Conservation (phyloP, 768 basidiomycete species). For the Lactarius evosmus region DNA sequence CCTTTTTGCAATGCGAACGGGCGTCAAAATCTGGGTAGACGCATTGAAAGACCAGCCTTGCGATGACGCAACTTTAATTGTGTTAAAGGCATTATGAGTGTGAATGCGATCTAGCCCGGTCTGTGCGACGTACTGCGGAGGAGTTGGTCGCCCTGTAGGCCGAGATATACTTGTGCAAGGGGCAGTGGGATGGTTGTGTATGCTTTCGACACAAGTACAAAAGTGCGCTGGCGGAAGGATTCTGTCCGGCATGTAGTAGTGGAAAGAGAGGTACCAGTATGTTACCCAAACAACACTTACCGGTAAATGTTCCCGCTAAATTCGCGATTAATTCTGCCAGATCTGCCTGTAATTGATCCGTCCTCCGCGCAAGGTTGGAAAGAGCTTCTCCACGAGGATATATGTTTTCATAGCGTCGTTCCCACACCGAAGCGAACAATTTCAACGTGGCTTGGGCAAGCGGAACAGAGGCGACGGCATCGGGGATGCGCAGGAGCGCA, state of each 20-base stretch:
- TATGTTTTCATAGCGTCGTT: constrained; percentile 54
- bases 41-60: constrained; percentile 53
- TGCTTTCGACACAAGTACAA: constrained; percentile 56
- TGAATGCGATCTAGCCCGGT: constrained; percentile 14
- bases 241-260: constrained; percentile 38
- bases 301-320: constrained; percentile 50
- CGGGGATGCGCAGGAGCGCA: constrained; percentile 55
- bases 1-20: constrained; percentile 29
- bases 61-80: constrained; percentile 40
- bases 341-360: constrained; percentile 46
- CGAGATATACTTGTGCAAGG: constrained; percentile 57
- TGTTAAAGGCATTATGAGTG: neutral
- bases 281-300: constrained; percentile 34
- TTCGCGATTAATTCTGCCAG: constrained; percentile 44
- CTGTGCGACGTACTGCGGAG: constrained; percentile 33
- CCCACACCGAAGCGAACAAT: constrained; percentile 50
- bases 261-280: neutral
- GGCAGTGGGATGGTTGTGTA: constrained; percentile 58
- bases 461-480: constrained; percentile 42
- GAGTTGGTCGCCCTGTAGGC: constrained; percentile 39
- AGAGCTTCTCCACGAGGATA: constrained; percentile 49
- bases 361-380: constrained; percentile 40
- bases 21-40: constrained; percentile 45
- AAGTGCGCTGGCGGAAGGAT: constrained; percentile 55
- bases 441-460: constrained; percentile 46